A percentile compares a stretch with the other conserved stretches of the same genome.
Conservation (phyloP, 306 rosid species). For the Fagus crenata region DNA sequence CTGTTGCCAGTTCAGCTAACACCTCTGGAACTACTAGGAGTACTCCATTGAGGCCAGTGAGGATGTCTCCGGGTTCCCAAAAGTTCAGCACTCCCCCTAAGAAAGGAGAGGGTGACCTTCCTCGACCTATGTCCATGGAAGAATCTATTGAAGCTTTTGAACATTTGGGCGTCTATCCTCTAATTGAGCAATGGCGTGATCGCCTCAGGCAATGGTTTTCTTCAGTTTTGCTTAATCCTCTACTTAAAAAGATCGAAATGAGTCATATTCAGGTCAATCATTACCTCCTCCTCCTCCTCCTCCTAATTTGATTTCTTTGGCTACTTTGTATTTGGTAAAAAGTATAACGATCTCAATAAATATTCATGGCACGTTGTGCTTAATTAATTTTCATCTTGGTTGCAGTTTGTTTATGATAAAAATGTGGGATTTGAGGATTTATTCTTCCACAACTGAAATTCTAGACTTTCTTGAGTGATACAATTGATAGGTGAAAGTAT, state of each 20-base stretch:
- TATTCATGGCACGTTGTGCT: not conserved
- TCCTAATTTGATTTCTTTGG: slow-evolving; percentile 11
- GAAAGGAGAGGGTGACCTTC: slow-evolving; percentile 83
- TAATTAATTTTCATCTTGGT: not conserved
- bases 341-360: slow-evolving; percentile 5
- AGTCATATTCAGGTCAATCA: slow-evolving; percentile 75
- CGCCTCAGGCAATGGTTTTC: slow-evolving; percentile 91
- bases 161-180: slow-evolving; percentile 80
- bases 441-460: not conserved
- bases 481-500: not conserved
- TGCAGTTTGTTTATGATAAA: not conserved
- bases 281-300: slow-evolving; percentile 11
- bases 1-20: slow-evolving; percentile 62
- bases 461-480: not conserved
- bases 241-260: slow-evolving; percentile 71
- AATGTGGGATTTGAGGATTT: not conserved
- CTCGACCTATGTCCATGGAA: slow-evolving; percentile 95
- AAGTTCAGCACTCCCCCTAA: slow-evolving; percentile 89
- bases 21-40: slow-evolving; percentile 80
- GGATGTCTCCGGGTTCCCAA: slow-evolving; percentile 96
- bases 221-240: slow-evolving; percentile 70
- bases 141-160: slow-evolving; percentile 77
- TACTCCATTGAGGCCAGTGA: slow-evolving; percentile 89
- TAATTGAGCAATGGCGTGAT: slow-evolving; percentile 95
- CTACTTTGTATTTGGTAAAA: slow-evolving; percentile 2